Conservation (phyloP, 2,329 filamentous ascomycete genomes). For the Myriosclerotinia duriaeana region DNA sequence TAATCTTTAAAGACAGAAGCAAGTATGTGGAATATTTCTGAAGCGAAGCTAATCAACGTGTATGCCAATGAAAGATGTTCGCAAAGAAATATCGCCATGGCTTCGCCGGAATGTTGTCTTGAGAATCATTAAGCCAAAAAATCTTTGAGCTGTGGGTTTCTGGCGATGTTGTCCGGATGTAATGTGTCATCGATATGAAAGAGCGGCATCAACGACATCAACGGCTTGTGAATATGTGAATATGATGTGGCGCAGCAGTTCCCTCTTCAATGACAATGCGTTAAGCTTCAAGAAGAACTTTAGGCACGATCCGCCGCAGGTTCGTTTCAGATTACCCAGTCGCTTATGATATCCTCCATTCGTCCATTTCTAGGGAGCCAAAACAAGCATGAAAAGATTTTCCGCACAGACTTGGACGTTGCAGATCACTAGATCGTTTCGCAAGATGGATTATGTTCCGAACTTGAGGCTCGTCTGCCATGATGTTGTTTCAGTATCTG, state of each 20-base stretch:
- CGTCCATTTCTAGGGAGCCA: not conserved
- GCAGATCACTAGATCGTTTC: constrained; percentile 5
- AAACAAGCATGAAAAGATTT: not conserved
- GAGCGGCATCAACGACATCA: not conserved
- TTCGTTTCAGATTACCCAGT: not conserved
- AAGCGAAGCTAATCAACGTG: too few species aligned
- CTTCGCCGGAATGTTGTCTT: not conserved
- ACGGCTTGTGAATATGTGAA: not conserved
- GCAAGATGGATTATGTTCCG: not conserved
- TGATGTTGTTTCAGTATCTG: constrained; percentile 1
- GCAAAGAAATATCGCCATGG: not conserved
- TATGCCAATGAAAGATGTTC: not conserved
- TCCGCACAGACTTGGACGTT: not conserved
- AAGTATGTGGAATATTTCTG: not conserved
- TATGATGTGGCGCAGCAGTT: not conserved
- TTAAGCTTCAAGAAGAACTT: not conserved
- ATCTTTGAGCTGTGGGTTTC: not conserved
- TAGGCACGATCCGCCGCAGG: not conserved
- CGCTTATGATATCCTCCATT: not conserved
- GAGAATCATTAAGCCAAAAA: not conserved
- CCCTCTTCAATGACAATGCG: not conserved
- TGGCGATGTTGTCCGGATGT: too few species aligned
- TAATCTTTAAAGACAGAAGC: too few species aligned
- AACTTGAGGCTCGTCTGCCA: not conserved
- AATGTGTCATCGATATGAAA: not conserved